Percentiles rank a stretch among this genome's conserved stretches.
These are phyloP conservation scores for Yamadazyma diospyri DNA, from an alignment of 1,139 yeast genomes.

Conservation along the genomic window DNA sequence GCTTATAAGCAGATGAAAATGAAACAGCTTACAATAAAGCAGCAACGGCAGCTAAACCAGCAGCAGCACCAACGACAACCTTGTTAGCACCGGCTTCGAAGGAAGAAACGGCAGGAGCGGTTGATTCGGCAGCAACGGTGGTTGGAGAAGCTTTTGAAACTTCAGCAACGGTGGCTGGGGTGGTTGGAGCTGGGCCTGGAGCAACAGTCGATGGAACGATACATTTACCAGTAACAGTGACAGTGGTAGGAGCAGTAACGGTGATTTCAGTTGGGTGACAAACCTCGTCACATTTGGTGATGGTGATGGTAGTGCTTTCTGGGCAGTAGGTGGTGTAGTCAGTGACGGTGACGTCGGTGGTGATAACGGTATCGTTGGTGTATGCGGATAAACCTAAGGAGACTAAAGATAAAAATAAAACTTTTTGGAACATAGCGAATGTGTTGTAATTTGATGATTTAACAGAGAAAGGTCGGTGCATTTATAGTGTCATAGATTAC, in stretches of 20 bases:
- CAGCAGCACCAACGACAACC: conserved; percentile 16
- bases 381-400: conserved; percentile 34
- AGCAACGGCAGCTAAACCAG: conserved; percentile 18
- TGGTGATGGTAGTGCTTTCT: conserved; percentile 39
- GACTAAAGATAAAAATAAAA: conserved; percentile 34
- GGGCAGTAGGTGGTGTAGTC: conserved; percentile 48
- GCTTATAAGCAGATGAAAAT: too few relatives aligned
- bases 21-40: conserved; percentile 17
- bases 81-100: conserved; percentile 17
- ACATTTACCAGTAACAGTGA: conserved; percentile 45
- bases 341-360: conserved; percentile 38
- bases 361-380: conserved; percentile 35
- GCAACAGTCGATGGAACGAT: conserved; percentile 42
- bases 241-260: conserved; percentile 43
- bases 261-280: conserved; percentile 31
- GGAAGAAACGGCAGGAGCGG: conserved; percentile 8
- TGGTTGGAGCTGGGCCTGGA: conserved; percentile 15
- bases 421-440: conserved; percentile 33
- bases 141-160: conserved; percentile 2
- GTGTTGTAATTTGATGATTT: conserved; percentile 1
- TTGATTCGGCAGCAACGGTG: conserved; percentile 9
- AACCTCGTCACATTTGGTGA: conserved; percentile 23
- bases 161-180: conserved; percentile 11
- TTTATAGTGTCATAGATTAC: too few relatives aligned
- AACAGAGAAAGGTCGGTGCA: not conserved